Evolutionary conservation across 352 stramenopile genomes (phyloP).

Genomic region (Phytophthora pluvialis): DNA sequence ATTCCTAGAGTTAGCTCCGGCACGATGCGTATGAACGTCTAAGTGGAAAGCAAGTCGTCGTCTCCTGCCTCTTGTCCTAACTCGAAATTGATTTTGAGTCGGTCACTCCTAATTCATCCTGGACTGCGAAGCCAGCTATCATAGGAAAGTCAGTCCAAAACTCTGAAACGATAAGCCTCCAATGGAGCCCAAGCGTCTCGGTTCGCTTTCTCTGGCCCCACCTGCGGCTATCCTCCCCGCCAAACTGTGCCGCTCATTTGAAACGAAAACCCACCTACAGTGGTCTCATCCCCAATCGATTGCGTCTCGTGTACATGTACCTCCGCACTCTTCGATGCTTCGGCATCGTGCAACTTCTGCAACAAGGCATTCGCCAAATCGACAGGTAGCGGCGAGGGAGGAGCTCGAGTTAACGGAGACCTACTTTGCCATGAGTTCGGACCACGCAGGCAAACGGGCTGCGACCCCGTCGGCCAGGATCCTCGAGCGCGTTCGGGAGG

Average conservation of each 20-base stretch:
- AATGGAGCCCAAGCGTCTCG: no score
- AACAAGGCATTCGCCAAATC: conserved; percentile 24
- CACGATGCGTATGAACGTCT: neutral
- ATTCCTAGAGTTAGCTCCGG: neutral
- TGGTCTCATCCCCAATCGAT: no score
- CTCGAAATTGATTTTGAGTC: no score
- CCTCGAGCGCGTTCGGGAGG: conserved; percentile 55
- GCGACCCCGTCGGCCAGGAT: conserved; percentile 48
- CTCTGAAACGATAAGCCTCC: no score
- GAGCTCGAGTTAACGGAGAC: conserved; percentile 15
- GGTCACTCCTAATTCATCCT: no score
- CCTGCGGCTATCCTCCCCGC: neutral
- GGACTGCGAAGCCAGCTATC: neutral
- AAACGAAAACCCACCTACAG: no score
- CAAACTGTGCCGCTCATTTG: no score
- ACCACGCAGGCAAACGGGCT: neutral
- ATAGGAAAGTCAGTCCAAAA: no score
- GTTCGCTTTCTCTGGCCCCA: neutral
- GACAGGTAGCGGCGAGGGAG: conserved; percentile 1
- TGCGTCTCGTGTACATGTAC: neutral
- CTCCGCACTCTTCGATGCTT: neutral
- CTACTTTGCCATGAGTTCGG: conserved; percentile 19
- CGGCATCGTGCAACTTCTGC: conserved; percentile 1
- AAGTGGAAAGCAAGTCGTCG: neutral
- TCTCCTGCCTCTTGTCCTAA: neutral